phyloP scores from a whole-genome alignment of 768 basidiomycete genomes.

The Myochromella boudieri region DNA sequence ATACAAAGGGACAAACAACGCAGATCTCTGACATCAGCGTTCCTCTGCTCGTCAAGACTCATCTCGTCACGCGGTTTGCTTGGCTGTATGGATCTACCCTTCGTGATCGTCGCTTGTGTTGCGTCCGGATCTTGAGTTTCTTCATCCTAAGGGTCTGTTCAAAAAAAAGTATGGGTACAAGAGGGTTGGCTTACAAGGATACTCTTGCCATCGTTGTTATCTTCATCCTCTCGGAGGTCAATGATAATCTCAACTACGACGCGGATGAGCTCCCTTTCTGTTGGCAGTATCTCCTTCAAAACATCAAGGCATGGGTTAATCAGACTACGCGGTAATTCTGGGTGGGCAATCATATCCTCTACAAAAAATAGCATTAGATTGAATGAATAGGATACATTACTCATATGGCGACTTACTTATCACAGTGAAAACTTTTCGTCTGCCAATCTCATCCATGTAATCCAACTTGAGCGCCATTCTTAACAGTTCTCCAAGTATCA shows the following conservation, averaged over 20 bases:
- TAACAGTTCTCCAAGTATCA: slow-evolving; percentile 80
- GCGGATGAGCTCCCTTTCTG: slow-evolving; percentile 82
- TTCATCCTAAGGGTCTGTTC: slow-evolving; percentile 16
- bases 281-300: slow-evolving; percentile 75
- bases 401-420: slow-evolving; percentile 82
- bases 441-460: slow-evolving; percentile 92
- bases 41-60: slow-evolving; percentile 62
- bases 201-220: slow-evolving; percentile 31
- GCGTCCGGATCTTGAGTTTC: slow-evolving; percentile 28
- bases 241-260: slow-evolving; percentile 88
- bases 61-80: slow-evolving; percentile 56
- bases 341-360: slow-evolving; percentile 90
- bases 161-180: neutral
- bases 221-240: slow-evolving; percentile 57
- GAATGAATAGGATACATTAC: no score
- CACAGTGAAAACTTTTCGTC: slow-evolving; percentile 87
- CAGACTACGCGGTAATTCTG: slow-evolving; percentile 73
- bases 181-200: slow-evolving; percentile 12
- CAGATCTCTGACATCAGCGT: slow-evolving; percentile 72
- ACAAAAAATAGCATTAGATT: no score
- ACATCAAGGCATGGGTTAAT: slow-evolving; percentile 86
- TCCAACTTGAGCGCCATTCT: slow-evolving; percentile 81
- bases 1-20: slow-evolving; percentile 83
- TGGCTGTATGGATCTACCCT: slow-evolving; percentile 29
- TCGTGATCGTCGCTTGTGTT: slow-evolving; percentile 24